A percentile compares a stretch with the other conserved stretches of the same genome.
Conservation (phyloP, 352 stramenopile species). For the Poterioochromonas sp. region DNA sequence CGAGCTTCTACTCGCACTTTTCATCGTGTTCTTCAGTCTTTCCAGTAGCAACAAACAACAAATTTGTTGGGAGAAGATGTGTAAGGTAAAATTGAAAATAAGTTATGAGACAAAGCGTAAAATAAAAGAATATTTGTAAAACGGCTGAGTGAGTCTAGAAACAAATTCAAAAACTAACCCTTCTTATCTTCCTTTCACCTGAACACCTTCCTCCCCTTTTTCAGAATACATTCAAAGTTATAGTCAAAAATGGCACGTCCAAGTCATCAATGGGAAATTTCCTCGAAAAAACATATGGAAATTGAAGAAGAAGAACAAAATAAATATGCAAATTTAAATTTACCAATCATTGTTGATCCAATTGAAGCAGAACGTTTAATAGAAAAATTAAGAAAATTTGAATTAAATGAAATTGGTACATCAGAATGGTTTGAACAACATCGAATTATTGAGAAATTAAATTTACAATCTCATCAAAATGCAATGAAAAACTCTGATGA, state of each 20-base stretch:
- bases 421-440: conserved; percentile 73
- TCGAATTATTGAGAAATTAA: conserved; percentile 75
- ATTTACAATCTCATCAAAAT: conserved; percentile 79
- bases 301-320: conserved; percentile 34
- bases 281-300: neutral
- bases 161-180: too few relatives aligned
- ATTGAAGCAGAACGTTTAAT: conserved; percentile 68
- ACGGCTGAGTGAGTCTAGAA: too few relatives aligned
- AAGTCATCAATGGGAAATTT: conserved; percentile 32
- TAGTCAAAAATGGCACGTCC: conserved; percentile 28
- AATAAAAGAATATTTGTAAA: too few relatives aligned
- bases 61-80: too few relatives aligned
- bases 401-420: conserved; percentile 55
- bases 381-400: conserved; percentile 57
- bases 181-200: too few relatives aligned
- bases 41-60: too few relatives aligned
- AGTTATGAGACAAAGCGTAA: too few relatives aligned
- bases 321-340: neutral
- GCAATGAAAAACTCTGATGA: conserved; percentile 76
- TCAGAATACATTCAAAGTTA: too few relatives aligned
- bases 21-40: too few relatives aligned
- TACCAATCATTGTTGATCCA: conserved; percentile 55
- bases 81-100: too few relatives aligned
- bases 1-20: too few relatives aligned
- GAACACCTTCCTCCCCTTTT: too few relatives aligned